Conservation (phyloP, 768 basidiomycete species). For the Clitopilus passeckerianus region DNA sequence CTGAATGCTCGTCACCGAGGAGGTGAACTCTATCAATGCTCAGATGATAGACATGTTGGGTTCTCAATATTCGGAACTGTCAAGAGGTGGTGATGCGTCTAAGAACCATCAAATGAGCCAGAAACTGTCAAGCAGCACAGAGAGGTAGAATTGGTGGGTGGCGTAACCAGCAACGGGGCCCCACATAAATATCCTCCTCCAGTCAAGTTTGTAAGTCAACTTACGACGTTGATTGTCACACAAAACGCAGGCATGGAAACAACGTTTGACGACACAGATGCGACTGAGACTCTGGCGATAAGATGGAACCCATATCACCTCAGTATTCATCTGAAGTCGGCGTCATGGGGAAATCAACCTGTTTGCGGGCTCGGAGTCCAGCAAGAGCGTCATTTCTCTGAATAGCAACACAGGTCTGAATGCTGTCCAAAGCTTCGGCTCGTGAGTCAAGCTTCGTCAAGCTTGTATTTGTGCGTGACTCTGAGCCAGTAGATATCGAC, state of each 20-base stretch:
- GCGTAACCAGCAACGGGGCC: not conserved
- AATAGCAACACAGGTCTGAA: not conserved
- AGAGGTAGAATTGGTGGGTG: too few relatives aligned
- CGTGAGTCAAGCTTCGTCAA: too few relatives aligned
- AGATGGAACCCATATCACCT: not conserved
- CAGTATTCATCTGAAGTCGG: not conserved
- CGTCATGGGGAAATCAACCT: too few relatives aligned
- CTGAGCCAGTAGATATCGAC: not conserved
- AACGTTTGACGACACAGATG: not conserved
- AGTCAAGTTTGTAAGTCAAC: not conserved
- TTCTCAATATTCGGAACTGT: not conserved
- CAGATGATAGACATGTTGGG: not conserved
- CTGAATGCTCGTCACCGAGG: not conserved
- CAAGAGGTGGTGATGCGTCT: not conserved
- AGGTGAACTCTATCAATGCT: not conserved
- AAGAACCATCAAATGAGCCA: not conserved
- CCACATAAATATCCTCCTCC: not conserved
- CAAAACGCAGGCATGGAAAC: not conserved
- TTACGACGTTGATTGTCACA: not conserved
- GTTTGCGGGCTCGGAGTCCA: not conserved
- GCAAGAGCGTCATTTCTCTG: not conserved
- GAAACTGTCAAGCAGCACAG: not conserved
- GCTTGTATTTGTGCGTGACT: not conserved
- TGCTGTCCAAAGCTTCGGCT: too few relatives aligned
- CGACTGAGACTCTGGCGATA: not conserved